Evolutionary conservation across 2,329 filamentous ascomycete genomes (phyloP), one percentile per base, ranked within the genome.

Genomic region (Exophiala bonariae): DNA sequence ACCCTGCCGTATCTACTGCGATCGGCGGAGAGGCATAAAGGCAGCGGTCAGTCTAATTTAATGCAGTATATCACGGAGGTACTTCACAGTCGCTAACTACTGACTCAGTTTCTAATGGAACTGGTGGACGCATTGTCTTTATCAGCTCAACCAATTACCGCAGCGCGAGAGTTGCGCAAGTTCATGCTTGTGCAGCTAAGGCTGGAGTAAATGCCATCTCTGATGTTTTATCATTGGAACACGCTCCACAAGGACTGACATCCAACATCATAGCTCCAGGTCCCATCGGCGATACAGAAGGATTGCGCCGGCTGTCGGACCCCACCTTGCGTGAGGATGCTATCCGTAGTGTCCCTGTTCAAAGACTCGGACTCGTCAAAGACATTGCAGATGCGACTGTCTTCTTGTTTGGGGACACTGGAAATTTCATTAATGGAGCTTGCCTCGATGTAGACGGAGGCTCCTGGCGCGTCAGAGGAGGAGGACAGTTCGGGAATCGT

Each of bases 301-400:
- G 87, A 35, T 78, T 89, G 75, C 76, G 80, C 35, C 76, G 87
- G 13, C 72, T 86, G 2, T 57, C 77, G 2, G 73, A 79, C 18
- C 75, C 77, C 16, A 73, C 77, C 42, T 73, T 73, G 1, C 73
- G 75, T 1, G 68, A 73, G 13, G 67, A 70, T 0, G 68, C 71
- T 1, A 59, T 75, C 30, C 70, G 76, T 18, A 55, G 58, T 2
- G 78, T 95, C 23, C 92, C 92, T 0, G 71, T 83, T 2, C 89
- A 89, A 2, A 78, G 90, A 45, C 81, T 83, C 66, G 92, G 92
- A 4, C 80, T 80, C 1, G 82, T 95, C 18, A 86, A 85, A 56
- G 92, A 97, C 62, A 89, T 97, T 60, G 87, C 90, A 0, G 91
- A 97, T 67, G 87, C 92, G 1, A 96, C 91, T 0, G 81, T 96